Conservation (phyloP, 1,284 basidiomycete species). For the Hymenochaete sp. region DNA sequence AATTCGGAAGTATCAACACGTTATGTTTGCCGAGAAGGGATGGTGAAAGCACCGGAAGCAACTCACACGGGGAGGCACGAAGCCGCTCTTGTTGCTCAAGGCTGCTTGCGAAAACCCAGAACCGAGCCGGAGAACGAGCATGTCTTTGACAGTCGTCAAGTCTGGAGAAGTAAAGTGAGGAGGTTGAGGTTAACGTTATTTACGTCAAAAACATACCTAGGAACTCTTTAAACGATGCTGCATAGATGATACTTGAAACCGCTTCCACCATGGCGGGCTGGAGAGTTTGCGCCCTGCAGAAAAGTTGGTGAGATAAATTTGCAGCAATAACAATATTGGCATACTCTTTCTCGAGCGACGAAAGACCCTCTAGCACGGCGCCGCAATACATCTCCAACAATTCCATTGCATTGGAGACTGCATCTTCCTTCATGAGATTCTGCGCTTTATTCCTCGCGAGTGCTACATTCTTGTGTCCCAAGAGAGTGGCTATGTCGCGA, state of each 20-base stretch:
- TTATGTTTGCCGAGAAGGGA: background rate
- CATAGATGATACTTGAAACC: conserved; percentile 55
- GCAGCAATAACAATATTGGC: conserved; percentile 17
- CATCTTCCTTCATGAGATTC: conserved; percentile 55
- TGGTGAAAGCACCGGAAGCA: background rate
- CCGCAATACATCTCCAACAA: conserved; percentile 59
- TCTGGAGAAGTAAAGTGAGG: conserved; percentile 33
- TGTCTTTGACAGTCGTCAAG: conserved; percentile 42
- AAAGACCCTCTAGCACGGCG: conserved; percentile 46
- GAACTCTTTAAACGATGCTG: conserved; percentile 45
- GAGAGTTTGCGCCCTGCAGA: conserved; percentile 33
- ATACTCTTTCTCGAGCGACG: conserved; percentile 47
- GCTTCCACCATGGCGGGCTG: conserved; percentile 48
- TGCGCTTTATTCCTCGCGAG: conserved; percentile 63
- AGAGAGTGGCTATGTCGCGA: conserved; percentile 55
- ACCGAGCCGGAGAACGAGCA: conserved; percentile 49
- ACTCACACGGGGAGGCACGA: conserved; percentile 47
- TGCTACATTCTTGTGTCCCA: conserved; percentile 49
- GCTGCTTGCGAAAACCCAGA: conserved; percentile 49
- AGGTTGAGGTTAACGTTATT: background rate
- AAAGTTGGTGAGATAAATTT: conserved; percentile 2
- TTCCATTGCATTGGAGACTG: conserved; percentile 50
- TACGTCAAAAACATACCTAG: conserved; percentile 38
- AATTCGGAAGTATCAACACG: background rate
- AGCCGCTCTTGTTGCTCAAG: conserved; percentile 39